Base-by-base conservation (phyloP, 352 stramenopile species). In the Elongisporangium senticosum region DNA sequence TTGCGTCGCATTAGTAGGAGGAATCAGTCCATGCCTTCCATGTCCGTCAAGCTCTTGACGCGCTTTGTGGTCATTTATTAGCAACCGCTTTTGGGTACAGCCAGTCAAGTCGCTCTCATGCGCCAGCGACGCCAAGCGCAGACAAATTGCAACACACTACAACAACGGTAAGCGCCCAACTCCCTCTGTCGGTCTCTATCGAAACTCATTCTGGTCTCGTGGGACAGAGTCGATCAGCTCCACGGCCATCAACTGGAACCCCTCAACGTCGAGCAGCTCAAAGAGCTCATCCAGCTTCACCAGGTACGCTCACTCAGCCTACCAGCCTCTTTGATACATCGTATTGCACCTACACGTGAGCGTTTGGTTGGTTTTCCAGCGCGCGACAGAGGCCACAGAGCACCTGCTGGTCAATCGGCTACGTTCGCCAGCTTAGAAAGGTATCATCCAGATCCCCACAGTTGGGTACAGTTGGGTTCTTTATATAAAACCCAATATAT, bases 201-300 rank as follows among this genome's bases (percentile, higher is more conserved):
- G 15, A 51, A n/a, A n/a, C 13, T 48, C 43, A 7, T 49, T 58
- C 8, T 47, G 11, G 7, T 17, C 7, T 50, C 22, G 17, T 28
- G 8, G 19, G 59, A 49, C 48, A 89, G 79, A 13, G 58, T 80
- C 11, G 61, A 77, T 3, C 73, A 86, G 26, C 51, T 90, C 1
- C 51, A 79, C 7, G 76, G 74, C 51, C 63, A 65, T 2, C 48
- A 58, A 3, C 64, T 90, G 22, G 75, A 85, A 49, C 26, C 22
- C 2, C 58, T 75, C 8, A 57, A 65, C 6, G 63, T 65, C 23
- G 69, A 78, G 0, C 58, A 68, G 0, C 63, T 90, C 7, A 87
- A 85, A 51, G 67, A 74, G 17, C 67, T 88, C 8, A 81, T 90
- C 53, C 73, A 87, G 37, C 65, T 71, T 22, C 76, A 89, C 59